These are phyloP conservation scores for Ascochyta fabae DNA, from an alignment of 2,329 filamentous ascomycete genomes.

Conservation along the genomic window DNA sequence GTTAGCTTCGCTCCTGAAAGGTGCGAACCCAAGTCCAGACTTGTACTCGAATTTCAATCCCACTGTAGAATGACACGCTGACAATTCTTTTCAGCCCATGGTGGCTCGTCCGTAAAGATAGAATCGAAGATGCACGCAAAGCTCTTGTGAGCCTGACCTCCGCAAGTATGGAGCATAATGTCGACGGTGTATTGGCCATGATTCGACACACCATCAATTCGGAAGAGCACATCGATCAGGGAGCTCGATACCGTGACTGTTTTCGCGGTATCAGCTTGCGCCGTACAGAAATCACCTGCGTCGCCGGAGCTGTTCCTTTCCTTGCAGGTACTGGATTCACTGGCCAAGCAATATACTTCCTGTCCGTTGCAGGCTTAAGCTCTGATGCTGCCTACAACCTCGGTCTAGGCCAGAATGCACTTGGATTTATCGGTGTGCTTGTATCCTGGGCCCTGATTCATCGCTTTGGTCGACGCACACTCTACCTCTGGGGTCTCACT, in stretches of 20 bases:
- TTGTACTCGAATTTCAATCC: conserved; percentile 34
- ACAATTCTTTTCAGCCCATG: not conserved
- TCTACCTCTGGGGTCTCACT: conserved; percentile 74
- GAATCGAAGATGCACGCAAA: conserved; percentile 5
- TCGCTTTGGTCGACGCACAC: conserved; percentile 73
- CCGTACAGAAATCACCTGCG: conserved; percentile 74
- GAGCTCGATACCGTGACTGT: conserved; percentile 75
- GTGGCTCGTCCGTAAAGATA: conserved; percentile 11
- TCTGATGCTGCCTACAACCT: conserved; percentile 49
- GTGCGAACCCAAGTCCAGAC: conserved; percentile 56
- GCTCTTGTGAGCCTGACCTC: conserved; percentile 5
- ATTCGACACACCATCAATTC: conserved; percentile 85
- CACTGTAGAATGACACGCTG: not conserved
- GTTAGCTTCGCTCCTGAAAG: conserved; percentile 73
- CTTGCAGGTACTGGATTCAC: conserved; percentile 30
- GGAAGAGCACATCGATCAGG: conserved; percentile 70
- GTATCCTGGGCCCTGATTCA: conserved; percentile 79
- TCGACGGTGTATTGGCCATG: conserved; percentile 61
- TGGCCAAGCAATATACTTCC: conserved; percentile 52
- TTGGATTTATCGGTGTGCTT: conserved; percentile 68
- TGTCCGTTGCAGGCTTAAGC: conserved; percentile 52
- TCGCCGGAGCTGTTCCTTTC: conserved; percentile 53
- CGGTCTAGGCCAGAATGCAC: conserved; percentile 59
- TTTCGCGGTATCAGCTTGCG: conserved; percentile 78
- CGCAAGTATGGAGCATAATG: conserved; percentile 52